phyloP scores from a whole-genome alignment of 441 rosid genomes.

The Sinapis alba region DNA sequence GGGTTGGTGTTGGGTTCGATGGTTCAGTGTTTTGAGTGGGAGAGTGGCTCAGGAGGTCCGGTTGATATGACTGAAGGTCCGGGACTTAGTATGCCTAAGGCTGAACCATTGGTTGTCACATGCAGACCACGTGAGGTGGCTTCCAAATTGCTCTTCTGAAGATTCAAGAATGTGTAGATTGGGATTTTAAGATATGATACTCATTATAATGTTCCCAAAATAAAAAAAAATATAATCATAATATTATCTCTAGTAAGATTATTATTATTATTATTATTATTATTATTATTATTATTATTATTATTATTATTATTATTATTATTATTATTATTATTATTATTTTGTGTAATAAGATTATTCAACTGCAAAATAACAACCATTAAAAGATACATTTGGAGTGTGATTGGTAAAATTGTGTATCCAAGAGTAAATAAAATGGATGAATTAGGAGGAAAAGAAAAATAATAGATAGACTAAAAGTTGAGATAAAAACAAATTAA shows the following conservation, averaged over 20 bases:
- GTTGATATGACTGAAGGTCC: conserved; percentile 49
- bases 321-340: background rate
- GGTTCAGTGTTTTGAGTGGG: conserved; percentile 51
- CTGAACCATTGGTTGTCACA: conserved; percentile 43
- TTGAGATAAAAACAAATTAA: too few species aligned
- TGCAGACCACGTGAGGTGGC: conserved; percentile 35
- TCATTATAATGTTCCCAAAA: background rate
- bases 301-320: background rate
- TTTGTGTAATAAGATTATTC: background rate
- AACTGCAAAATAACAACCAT: background rate
- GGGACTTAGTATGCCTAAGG: conserved; percentile 47
- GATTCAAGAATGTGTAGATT: background rate
- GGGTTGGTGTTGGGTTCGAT: conserved; percentile 46
- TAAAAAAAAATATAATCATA: background rate
- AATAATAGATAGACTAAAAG: too few species aligned
- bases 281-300: background rate
- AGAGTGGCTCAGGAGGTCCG: conserved; percentile 33
- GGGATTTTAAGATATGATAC: background rate
- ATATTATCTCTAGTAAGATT: background rate
- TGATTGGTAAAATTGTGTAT: too few species aligned
- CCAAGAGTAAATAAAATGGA: too few species aligned
- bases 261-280: background rate
- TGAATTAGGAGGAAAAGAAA: too few species aligned
- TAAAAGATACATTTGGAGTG: background rate
- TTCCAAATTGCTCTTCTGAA: conserved; percentile 15